phyloP scores from a whole-genome alignment of 768 basidiomycete genomes.

The Termitomyces sp. region DNA sequence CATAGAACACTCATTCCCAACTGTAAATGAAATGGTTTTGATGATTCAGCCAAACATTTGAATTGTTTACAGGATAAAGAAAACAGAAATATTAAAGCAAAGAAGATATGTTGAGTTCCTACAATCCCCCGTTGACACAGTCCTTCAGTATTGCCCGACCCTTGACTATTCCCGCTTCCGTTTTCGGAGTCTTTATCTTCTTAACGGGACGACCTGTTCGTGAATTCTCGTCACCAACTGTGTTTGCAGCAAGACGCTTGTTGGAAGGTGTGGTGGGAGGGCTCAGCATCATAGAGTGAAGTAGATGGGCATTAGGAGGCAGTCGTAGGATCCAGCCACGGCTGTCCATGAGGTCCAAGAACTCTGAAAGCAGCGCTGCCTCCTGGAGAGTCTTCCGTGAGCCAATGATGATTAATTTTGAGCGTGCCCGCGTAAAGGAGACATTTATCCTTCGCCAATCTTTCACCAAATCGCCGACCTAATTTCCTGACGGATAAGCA shows the following conservation, averaged over 20 bases:
- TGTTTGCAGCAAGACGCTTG: conserved; percentile 23
- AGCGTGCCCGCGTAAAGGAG: conserved; percentile 87
- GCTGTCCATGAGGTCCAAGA: conserved; percentile 72
- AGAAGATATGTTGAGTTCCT: not conserved
- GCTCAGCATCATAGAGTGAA: conserved; percentile 32
- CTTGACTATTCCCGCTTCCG: conserved; percentile 40
- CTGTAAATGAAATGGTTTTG: too few relatives aligned
- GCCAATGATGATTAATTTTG: conserved; percentile 89
- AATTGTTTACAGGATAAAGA: too few relatives aligned
- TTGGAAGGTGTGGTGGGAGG: conserved; percentile 4
- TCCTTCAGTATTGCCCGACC: conserved; percentile 59
- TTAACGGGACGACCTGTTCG: conserved; percentile 24
- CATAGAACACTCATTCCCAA: too few relatives aligned
- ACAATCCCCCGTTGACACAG: conserved; percentile 19
- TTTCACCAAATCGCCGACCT: conserved; percentile 90
- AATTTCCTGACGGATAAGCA: not conserved
- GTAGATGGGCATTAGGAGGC: conserved; percentile 43
- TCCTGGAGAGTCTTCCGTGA: conserved; percentile 70
- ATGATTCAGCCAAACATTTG: too few relatives aligned
- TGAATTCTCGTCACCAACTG: conserved; percentile 4
- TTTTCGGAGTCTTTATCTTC: conserved; percentile 23
- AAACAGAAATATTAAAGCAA: too few relatives aligned
- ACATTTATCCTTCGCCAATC: conserved; percentile 98
- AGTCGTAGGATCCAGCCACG: conserved; percentile 68
- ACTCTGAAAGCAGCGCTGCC: conserved; percentile 59